Evolutionary conservation across 345 rosid genomes (phyloP).

Genomic region (Eucalyptus rudis): DNA sequence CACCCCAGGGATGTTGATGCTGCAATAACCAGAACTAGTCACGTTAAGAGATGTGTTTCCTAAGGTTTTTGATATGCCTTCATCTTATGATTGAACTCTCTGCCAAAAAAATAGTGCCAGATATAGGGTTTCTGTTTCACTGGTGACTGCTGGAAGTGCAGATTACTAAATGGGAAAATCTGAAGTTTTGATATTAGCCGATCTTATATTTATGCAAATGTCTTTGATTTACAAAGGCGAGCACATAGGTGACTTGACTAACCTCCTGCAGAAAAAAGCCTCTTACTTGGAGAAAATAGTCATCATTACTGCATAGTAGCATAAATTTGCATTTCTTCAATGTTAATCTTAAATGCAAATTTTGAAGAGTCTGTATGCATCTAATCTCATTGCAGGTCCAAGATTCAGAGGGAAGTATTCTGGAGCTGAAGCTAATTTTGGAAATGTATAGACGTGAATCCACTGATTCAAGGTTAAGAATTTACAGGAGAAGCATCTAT

Average conservation of each 20-base stretch:
- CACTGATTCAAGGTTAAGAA: conserved; percentile 57
- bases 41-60: neutral
- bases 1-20: neutral
- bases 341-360: neutral
- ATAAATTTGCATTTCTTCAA: neutral
- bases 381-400: conserved; percentile 40
- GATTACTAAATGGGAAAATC: neutral
- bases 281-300: neutral
- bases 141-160: neutral
- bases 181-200: neutral
- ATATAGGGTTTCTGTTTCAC: neutral
- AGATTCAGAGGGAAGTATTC: conserved; percentile 48
- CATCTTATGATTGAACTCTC: neutral
- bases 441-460: conserved; percentile 84
- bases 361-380: neutral
- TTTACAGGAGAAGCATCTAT: neutral
- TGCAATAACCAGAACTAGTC: neutral
- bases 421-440: conserved; percentile 73
- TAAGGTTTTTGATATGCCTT: neutral
- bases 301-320: neutral
- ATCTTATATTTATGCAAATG: neutral
- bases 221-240: neutral
- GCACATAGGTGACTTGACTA: neutral
- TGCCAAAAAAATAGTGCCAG: neutral
- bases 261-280: neutral